Percentiles rank a stretch among this genome's conserved stretches.
Evolutionary conservation across 192 early-diverging fungal species (phyloP).

Genomic region (Gaertneriomyces semiglobifer): DNA sequence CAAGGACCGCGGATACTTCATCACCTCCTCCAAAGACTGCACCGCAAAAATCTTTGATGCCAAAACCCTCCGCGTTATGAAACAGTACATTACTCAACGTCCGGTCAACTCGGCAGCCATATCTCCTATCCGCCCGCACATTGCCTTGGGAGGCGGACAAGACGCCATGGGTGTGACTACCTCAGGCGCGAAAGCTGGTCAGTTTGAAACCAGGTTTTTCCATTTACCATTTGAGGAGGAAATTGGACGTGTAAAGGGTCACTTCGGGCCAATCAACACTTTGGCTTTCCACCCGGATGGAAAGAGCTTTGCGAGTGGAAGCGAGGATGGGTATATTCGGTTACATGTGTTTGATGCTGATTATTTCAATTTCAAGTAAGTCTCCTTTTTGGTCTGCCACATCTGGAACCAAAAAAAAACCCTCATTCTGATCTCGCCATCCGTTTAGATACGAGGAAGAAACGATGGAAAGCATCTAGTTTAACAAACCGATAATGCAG

Average conservation of each 20-base stretch:
- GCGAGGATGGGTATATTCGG: constrained; percentile 97
- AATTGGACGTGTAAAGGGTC: constrained; percentile 92
- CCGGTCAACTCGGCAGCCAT: constrained; percentile 89
- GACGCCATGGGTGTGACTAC: constrained; percentile 96
- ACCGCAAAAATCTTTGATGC: constrained; percentile 83
- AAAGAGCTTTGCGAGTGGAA: constrained; percentile 87
- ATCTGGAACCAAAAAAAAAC: not conserved
- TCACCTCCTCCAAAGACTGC: constrained; percentile 94
- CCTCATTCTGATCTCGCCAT: too few species aligned
- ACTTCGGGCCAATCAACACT: constrained; percentile 99
- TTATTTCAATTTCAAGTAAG: constrained; percentile 85
- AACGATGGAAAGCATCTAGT: too few species aligned
- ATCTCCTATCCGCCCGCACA: constrained; percentile 68
- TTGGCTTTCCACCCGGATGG: constrained; percentile 94
- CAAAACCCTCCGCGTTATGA: constrained; percentile 75
- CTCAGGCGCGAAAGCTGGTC: constrained; percentile 73
- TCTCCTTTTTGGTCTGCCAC: not conserved
- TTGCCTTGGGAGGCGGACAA: constrained; percentile 86
- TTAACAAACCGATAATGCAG: too few species aligned
- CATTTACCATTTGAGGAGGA: constrained; percentile 95
- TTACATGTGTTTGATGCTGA: constrained; percentile 93
- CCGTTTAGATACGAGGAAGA: too few species aligned
- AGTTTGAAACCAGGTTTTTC: constrained; percentile 95
- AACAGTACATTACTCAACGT: constrained; percentile 79
- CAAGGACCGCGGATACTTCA: constrained; percentile 84